A percentile compares a stretch with the other conserved stretches of the same genome.
phyloP scores from a whole-genome alignment of 169 alveolate genomes.

The Plasmodium fragile region DNA sequence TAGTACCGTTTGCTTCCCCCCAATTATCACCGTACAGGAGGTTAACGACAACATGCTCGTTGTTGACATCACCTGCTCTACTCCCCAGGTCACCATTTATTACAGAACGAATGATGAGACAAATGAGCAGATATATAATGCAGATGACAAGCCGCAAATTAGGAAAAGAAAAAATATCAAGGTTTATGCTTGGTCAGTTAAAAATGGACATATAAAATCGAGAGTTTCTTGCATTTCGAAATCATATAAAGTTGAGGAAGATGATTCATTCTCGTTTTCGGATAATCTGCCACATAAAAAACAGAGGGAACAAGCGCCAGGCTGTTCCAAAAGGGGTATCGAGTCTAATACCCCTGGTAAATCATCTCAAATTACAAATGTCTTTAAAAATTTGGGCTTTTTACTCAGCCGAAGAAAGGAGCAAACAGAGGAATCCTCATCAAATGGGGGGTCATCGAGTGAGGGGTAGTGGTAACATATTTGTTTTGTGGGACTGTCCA shows the following conservation, averaged over 20 bases:
- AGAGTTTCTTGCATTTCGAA: slow-evolving; percentile 65
- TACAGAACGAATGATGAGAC: slow-evolving; percentile 32
- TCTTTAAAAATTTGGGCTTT: slow-evolving; percentile 67
- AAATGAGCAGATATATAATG: slow-evolving; percentile 39
- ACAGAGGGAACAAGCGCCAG: background rate
- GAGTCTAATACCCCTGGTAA: slow-evolving; percentile 1
- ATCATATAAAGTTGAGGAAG: slow-evolving; percentile 53
- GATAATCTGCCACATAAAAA: background rate
- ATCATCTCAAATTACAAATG: slow-evolving; percentile 29
- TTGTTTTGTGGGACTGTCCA: background rate
- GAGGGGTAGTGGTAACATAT: background rate
- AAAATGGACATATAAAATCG: slow-evolving; percentile 47
- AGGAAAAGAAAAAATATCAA: slow-evolving; percentile 38
- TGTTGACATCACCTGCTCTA: slow-evolving; percentile 43
- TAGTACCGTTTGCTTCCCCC: slow-evolving; percentile 81
- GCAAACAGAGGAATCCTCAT: slow-evolving; percentile 18
- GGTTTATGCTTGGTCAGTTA: slow-evolving; percentile 65
- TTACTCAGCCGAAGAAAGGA: slow-evolving; percentile 37
- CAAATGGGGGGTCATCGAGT: slow-evolving; percentile 64
- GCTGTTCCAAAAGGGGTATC: background rate
- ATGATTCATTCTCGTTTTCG: background rate
- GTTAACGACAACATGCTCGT: slow-evolving; percentile 22
- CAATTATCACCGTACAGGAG: slow-evolving; percentile 80
- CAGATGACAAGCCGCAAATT: slow-evolving; percentile 38
- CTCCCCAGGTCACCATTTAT: slow-evolving; percentile 36